Percentiles rank a stretch among this genome's conserved stretches.
These are phyloP conservation scores for Psilocybe cyanescens DNA, from an alignment of 768 basidiomycete species.

Conservation along the genomic window DNA sequence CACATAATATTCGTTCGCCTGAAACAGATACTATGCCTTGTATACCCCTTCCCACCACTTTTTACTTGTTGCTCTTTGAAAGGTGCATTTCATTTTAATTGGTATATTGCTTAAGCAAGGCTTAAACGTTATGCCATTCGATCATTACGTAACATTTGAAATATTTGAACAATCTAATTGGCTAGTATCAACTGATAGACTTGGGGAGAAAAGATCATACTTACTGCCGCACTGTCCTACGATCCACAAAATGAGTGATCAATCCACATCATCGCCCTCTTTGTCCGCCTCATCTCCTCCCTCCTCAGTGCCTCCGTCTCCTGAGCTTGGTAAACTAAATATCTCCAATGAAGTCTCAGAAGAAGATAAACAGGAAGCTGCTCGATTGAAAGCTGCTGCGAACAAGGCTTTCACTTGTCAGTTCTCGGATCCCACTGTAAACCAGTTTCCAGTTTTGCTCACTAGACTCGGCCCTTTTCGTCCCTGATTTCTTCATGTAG, in stretches of 20 bases:
- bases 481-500: conserved; percentile 30
- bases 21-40: conserved; percentile 1
- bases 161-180: conserved; percentile 10
- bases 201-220: conserved; percentile 5
- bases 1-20: background rate
- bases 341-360: conserved; percentile 64
- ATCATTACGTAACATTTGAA: conserved; percentile 10
- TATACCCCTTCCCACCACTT: conserved; percentile 10
- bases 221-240: background rate
- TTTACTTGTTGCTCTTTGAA: background rate
- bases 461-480: background rate
- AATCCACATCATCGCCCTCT: conserved; percentile 42
- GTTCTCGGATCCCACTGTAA: conserved; percentile 22
- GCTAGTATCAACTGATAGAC: conserved; percentile 2
- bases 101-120: background rate
- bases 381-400: conserved; percentile 78
- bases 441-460: background rate
- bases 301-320: conserved; percentile 64
- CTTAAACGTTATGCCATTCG: background rate
- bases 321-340: conserved; percentile 54
- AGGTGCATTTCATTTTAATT: background rate
- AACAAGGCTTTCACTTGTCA: conserved; percentile 85
- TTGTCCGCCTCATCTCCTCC: conserved; percentile 50
- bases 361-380: conserved; percentile 69
- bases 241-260: conserved; percentile 34